These are phyloP conservation scores for Fomitopsis schrenkii DNA, from an alignment of 1,284 basidiomycete species.

Conservation along the genomic window DNA sequence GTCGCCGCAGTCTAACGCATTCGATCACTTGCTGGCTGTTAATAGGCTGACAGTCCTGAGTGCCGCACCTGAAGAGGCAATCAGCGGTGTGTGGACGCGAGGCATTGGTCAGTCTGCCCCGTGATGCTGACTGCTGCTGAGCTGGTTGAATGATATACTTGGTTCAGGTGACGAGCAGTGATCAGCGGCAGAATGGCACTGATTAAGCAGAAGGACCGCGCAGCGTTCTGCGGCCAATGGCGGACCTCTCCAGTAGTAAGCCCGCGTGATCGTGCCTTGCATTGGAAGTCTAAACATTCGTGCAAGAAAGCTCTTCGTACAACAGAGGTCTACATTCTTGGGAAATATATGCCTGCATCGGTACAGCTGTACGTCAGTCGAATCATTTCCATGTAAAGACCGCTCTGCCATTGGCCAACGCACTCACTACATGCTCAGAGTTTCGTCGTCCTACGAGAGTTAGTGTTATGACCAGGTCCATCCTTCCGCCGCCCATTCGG, in stretches of 20 bases:
- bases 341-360: not conserved
- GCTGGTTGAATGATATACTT: not conserved
- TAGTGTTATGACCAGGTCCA: constrained; percentile 42
- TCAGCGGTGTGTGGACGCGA: not conserved
- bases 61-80: not conserved
- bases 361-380: not conserved
- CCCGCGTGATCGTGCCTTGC: not conserved
- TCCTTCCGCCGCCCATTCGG: constrained; percentile 64
- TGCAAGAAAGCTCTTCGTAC: not conserved
- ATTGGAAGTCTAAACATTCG: not conserved
- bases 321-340: not conserved
- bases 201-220: not conserved
- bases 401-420: not conserved
- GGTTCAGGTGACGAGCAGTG: not conserved
- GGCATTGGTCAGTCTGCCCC: not conserved
- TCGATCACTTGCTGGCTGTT: not conserved
- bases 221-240: not conserved
- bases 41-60: not conserved
- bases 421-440: not conserved
- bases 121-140: constrained; percentile 5
- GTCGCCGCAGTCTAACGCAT: not conserved
- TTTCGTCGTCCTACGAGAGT: not conserved
- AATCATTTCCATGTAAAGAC: not conserved
- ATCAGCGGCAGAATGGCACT: not conserved
- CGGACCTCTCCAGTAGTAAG: not conserved